Conservation (phyloP, 225 moss, liverwort and hornwort species). For the Pleurozium schreberi region DNA sequence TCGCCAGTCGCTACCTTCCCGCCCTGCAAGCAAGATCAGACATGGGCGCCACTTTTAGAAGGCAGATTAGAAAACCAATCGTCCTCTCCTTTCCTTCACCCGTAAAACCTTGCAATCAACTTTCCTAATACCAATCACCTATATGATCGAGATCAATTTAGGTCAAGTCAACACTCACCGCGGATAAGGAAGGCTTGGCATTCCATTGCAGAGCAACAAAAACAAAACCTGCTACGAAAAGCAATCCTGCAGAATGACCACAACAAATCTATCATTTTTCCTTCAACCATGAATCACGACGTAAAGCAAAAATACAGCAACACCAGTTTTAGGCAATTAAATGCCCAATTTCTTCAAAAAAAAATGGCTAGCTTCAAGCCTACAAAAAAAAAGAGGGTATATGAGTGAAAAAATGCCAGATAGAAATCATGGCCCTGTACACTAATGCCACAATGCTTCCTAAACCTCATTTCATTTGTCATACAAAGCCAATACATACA, state of each 20-base stretch:
- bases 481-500: no score
- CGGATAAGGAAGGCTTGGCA: neutral
- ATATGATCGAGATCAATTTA: neutral
- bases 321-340: no score
- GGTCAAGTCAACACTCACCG: slow-evolving; percentile 12
- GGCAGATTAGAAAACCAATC: neutral
- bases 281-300: neutral
- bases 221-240: slow-evolving; percentile 24
- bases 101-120: neutral
- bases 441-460: no score
- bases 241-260: slow-evolving; percentile 14
- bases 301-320: neutral
- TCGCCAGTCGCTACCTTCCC: neutral
- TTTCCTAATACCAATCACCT: neutral
- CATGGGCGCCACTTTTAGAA: neutral
- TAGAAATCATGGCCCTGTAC: no score
- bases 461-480: no score
- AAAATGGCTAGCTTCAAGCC: no score
- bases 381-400: no score
- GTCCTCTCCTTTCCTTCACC: neutral
- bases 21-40: slow-evolving; percentile 2
- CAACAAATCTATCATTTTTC: neutral
- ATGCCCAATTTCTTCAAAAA: no score
- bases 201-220: slow-evolving; percentile 17
- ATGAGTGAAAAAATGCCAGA: no score